Percentiles rank a stretch among this genome's conserved stretches.
These are phyloP conservation scores for Glycine latifolia DNA, from an alignment of 306 rosid genomes.

Conservation along the genomic window DNA sequence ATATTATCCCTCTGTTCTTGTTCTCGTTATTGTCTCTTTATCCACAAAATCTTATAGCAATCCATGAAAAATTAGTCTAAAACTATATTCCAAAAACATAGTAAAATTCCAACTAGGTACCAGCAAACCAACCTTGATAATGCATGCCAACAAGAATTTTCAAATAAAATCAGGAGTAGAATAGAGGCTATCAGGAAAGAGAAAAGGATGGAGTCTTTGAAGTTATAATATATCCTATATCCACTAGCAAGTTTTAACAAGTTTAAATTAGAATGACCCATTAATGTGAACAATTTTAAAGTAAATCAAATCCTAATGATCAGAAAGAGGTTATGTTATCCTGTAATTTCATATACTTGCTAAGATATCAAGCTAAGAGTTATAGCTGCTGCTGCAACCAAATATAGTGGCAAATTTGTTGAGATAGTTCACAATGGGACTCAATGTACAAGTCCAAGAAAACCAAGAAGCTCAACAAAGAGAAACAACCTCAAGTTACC, in stretches of 20 bases:
- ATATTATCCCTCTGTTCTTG: too few species aligned
- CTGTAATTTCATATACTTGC: constrained; percentile 18
- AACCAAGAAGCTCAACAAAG: neutral
- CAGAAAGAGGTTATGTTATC: constrained; percentile 4
- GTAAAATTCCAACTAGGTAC: neutral
- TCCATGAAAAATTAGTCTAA: neutral
- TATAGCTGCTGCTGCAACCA: constrained; percentile 12
- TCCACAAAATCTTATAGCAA: constrained; percentile 4
- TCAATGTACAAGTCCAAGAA: constrained; percentile 3
- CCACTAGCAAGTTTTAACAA: neutral
- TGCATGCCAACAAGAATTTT: constrained; percentile 9
- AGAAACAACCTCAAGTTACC: constrained; percentile 27
- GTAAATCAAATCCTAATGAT: neutral
- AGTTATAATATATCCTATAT: constrained; percentile 18
- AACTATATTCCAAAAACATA: constrained; percentile 1
- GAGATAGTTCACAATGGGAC: constrained; percentile 24
- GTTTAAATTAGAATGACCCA: constrained; percentile 6
- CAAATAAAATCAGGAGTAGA: constrained; percentile 2
- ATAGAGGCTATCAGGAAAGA: neutral
- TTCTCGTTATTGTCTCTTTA: too few species aligned
- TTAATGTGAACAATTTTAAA: constrained; percentile 1
- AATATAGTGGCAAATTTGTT: constrained; percentile 21
- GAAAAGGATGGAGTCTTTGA: neutral
- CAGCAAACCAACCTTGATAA: constrained; percentile 17
- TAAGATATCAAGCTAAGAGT: constrained; percentile 19